Percentiles rank a stretch among this genome's conserved stretches.
Conservation (phyloP, 148 eudicot species). For the Rhododendron vialii region DNA sequence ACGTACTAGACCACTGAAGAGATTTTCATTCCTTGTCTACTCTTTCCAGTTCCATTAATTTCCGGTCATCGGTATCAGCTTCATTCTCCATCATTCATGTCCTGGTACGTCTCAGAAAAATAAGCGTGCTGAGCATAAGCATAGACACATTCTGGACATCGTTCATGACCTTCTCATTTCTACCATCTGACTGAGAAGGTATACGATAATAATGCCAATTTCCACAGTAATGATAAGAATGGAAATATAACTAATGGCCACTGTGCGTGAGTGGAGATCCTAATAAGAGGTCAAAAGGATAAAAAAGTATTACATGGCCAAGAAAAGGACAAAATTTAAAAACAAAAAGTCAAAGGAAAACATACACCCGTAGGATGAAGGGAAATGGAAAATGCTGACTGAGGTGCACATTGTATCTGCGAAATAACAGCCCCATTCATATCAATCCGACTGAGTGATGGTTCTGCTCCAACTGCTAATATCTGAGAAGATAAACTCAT, state of each 20-base stretch:
- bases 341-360: constrained; percentile 9
- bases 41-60: neutral
- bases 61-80: neutral
- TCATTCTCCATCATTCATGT: neutral
- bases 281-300: neutral
- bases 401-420: constrained; percentile 83
- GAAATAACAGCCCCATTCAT: constrained; percentile 79
- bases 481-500: constrained; percentile 40
- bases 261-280: neutral
- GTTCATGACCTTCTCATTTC: neutral
- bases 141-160: neutral
- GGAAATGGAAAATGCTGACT: constrained; percentile 78
- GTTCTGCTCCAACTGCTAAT: constrained; percentile 88
- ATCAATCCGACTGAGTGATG: constrained; percentile 72
- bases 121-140: neutral
- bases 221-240: neutral
- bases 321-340: neutral
- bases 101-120: neutral
- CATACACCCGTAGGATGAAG: constrained; percentile 80
- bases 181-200: neutral
- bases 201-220: neutral
- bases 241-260: neutral
- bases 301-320: neutral
- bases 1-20: neutral
- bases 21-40: neutral